phyloP scores from a whole-genome alignment of 768 basidiomycete species.

The Tephrocybe sp. region DNA sequence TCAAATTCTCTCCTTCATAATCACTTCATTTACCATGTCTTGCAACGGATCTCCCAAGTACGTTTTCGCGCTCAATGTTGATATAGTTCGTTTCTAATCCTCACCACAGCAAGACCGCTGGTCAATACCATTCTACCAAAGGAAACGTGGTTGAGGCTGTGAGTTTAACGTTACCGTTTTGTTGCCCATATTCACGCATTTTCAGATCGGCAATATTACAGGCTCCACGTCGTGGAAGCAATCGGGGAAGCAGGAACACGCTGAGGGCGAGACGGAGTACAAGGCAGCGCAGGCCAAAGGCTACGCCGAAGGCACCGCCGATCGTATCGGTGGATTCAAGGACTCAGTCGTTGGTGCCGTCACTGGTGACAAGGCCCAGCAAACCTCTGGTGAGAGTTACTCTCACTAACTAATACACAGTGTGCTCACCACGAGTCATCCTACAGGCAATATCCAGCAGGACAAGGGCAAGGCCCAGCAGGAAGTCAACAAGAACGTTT shows the following conservation, averaged over 20 bases:
- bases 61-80: background rate
- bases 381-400: constrained; percentile 34
- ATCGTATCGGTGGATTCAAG: constrained; percentile 47
- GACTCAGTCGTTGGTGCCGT: constrained; percentile 51
- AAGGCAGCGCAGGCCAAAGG: constrained; percentile 50
- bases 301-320: constrained; percentile 47
- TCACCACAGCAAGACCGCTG: constrained; percentile 36
- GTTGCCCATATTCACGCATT: background rate
- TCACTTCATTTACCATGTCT: constrained; percentile 15
- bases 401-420: no score
- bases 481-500: constrained; percentile 17
- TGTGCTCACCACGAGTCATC: background rate
- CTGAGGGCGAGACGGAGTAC: constrained; percentile 48
- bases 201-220: constrained; percentile 44
- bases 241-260: constrained; percentile 54
- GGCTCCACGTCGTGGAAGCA: constrained; percentile 44
- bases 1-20: no score
- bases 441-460: constrained; percentile 45
- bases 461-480: constrained; percentile 23
- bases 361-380: constrained; percentile 47
- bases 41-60: constrained; percentile 21
- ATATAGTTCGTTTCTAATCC: background rate
- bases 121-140: constrained; percentile 44
- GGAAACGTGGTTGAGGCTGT: constrained; percentile 32
- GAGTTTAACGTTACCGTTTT: background rate